These are phyloP conservation scores for Neofusicoccum ribis DNA, from an alignment of 2,329 filamentous ascomycete species.

Conservation along the genomic window DNA sequence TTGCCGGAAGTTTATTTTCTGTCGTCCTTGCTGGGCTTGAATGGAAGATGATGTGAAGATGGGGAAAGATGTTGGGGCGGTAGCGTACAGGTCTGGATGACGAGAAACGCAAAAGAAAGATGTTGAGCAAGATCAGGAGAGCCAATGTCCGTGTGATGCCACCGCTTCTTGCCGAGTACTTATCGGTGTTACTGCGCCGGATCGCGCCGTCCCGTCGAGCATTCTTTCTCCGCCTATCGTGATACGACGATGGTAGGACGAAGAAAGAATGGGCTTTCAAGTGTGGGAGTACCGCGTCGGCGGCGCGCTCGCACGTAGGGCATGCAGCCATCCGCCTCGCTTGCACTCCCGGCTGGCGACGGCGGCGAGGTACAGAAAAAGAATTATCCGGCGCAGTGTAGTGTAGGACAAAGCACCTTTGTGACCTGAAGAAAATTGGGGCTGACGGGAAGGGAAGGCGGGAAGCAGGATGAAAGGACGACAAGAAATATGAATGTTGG, in stretches of 20 bases:
- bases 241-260: background rate
- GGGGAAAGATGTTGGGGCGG: background rate
- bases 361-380: background rate
- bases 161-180: background rate
- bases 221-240: background rate
- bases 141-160: background rate
- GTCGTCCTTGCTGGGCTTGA: no score
- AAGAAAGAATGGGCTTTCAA: background rate
- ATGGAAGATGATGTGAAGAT: no score
- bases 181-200: background rate
- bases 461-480: conserved; percentile 10
- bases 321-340: background rate
- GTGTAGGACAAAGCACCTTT: background rate
- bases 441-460: conserved; percentile 4
- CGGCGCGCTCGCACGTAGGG: background rate
- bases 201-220: background rate
- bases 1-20: background rate
- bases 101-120: background rate
- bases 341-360: background rate
- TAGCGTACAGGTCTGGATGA: background rate
- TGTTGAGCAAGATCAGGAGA: background rate
- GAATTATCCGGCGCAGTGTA: background rate
- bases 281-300: background rate
- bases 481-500: background rate
- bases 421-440: background rate